These are phyloP conservation scores for Trichoderma orchidacearum DNA, from an alignment of 495 filamentous ascomycete species.

Conservation along the genomic window DNA sequence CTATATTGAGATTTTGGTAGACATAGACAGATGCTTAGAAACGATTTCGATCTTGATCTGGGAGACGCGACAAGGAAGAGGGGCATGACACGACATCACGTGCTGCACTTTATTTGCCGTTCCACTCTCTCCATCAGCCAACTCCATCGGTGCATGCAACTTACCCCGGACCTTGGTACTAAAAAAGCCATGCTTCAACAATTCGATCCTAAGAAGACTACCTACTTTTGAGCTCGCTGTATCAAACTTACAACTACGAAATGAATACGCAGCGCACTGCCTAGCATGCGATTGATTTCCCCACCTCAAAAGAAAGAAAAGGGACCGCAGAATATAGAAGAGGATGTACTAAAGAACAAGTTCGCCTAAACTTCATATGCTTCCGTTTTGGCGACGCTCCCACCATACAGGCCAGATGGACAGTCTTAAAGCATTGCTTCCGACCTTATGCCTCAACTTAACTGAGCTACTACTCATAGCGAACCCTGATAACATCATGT, in stretches of 20 bases:
- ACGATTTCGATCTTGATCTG: not conserved
- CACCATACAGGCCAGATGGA: too few relatives aligned
- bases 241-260: too few relatives aligned
- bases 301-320: not conserved
- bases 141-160: too few relatives aligned
- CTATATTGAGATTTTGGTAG: not conserved
- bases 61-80: not conserved
- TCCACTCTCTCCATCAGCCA: not conserved
- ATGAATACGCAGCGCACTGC: too few relatives aligned
- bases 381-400: too few relatives aligned
- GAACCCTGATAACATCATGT: slow-evolving; percentile 3
- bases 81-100: slow-evolving; percentile 1
- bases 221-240: too few relatives aligned
- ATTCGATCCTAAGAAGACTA: too few relatives aligned
- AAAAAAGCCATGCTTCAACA: too few relatives aligned
- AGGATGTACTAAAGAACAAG: too few relatives aligned
- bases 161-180: not conserved
- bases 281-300: not conserved
- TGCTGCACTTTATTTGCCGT: not conserved
- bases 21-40: not conserved
- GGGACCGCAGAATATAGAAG: too few relatives aligned
- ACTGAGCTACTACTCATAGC: not conserved
- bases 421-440: too few relatives aligned
- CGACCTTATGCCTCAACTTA: not conserved
- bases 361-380: too few relatives aligned